Percentiles rank a stretch among this genome's conserved stretches.
phyloP scores from a whole-genome alignment of 768 basidiomycete species.

The Mycena galopus region DNA sequence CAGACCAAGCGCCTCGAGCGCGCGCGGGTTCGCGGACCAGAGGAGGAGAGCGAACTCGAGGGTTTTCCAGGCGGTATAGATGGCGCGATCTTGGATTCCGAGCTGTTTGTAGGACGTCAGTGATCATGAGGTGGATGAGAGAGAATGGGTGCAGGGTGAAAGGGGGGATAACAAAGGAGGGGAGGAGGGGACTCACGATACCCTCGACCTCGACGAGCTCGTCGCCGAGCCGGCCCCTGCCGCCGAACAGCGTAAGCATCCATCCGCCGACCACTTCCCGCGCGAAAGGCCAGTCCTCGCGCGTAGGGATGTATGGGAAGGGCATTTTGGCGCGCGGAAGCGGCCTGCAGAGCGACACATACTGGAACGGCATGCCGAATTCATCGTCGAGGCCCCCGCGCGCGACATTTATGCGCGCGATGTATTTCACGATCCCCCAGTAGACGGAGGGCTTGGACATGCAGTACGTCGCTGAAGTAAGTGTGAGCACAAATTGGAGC shows the following conservation, averaged over 20 bases:
- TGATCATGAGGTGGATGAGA: too few species aligned
- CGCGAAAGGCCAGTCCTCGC: constrained; percentile 35
- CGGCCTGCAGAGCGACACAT: constrained; percentile 23
- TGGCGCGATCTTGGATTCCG: constrained; percentile 30
- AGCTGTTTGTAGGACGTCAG: too few species aligned
- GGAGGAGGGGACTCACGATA: constrained; percentile 4
- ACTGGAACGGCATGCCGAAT: constrained; percentile 30
- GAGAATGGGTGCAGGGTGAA: background rate
- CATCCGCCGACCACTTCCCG: constrained; percentile 35
- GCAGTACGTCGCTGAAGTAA: constrained; percentile 21
- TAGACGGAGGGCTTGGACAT: constrained; percentile 8
- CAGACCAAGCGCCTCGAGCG: constrained; percentile 34
- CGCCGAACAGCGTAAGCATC: constrained; percentile 36
- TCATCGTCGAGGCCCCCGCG: constrained; percentile 36
- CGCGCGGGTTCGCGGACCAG: constrained; percentile 22
- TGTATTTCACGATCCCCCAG: constrained; percentile 5
- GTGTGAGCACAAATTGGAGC: background rate
- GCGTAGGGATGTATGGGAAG: constrained; percentile 32
- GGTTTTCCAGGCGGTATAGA: constrained; percentile 27
- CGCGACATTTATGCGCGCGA: constrained; percentile 25
- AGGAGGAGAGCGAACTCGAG: constrained; percentile 28
- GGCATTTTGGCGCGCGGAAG: constrained; percentile 19
- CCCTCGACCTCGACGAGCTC: constrained; percentile 33
- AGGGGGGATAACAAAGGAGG: background rate
- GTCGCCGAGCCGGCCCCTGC: constrained; percentile 32